Evolutionary conservation across 805 yeast genomes (phyloP), one percentile per base, ranked within the genome.

Genomic region (Candida insectorum): DNA sequence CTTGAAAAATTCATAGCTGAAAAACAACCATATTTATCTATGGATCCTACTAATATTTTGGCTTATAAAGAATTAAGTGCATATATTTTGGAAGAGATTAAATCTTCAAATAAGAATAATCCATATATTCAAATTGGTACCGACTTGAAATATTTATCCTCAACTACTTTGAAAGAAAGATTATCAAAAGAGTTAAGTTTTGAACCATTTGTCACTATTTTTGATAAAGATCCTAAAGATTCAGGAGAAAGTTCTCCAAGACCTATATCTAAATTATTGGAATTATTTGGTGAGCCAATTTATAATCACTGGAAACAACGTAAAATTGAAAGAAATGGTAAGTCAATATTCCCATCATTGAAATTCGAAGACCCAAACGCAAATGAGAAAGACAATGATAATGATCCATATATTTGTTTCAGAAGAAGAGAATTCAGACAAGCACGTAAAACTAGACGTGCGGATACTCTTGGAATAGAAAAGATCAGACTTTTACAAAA

Each of bases 401-500:
- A 75, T 39, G 97, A 93, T 57, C 97, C 98, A 2, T 93, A 93
- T 58, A 82, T 87, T 25, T 87, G 97, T 64, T 93, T 93, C 69
- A 77, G 98, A 51, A 79, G 96, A 46, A 82, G 98, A 58, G 97
- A 89, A 52, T 82, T 87, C 44, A 78, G 98, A 45, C 97, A 85
- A 54, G 93, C 94, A 19, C 82, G 98, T 58, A 93, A 93, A 58
- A 93, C 98, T 0, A 78, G 98, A 58, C 77, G 97, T 44, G 85
- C 96, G 0, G 98, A 93, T 62, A 75, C 85, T 21, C 85, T 87
- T 48, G 87, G 93, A 46, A 81, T 88, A 10, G 97, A 89, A 57
- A 77, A 89, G 44, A 67, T 93, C 31, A 73, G 93, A 15, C 56
- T 75, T 36, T 65, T 93, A 20, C 85, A 83, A 42, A 72, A 73